These are phyloP conservation scores for Tillandsia fasciculata DNA, from an alignment of 176 grass and related monocot species.

Conservation along the genomic window DNA sequence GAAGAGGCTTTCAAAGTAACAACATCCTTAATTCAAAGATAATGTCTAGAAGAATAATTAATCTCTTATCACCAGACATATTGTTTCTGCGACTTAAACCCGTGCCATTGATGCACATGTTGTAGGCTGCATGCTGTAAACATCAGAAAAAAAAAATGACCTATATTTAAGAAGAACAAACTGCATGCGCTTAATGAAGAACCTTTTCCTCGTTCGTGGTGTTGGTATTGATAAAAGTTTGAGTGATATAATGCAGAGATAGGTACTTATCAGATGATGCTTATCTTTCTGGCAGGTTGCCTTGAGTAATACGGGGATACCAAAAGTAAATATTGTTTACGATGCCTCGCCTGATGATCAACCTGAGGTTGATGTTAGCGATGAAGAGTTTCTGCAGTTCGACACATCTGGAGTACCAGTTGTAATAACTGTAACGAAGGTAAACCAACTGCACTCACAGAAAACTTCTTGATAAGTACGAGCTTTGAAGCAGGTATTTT, in stretches of 20 bases:
- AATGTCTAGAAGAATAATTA: not conserved
- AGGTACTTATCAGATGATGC: too few relatives aligned
- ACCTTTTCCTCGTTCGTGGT: too few relatives aligned
- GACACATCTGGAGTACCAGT: conserved; percentile 83
- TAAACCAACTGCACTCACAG: conserved; percentile 12
- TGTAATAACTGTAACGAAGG: conserved; percentile 85
- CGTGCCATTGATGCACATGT: not conserved
- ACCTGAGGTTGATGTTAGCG: conserved; percentile 75
- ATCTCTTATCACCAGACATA: not conserved
- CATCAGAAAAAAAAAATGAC: too few relatives aligned
- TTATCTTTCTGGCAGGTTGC: conserved; percentile 42
- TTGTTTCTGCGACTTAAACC: not conserved
- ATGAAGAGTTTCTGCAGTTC: conserved; percentile 90
- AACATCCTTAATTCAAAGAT: not conserved
- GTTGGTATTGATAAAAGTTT: too few relatives aligned
- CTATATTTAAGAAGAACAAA: too few relatives aligned
- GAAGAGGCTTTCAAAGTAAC: not conserved
- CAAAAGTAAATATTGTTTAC: conserved; percentile 57
- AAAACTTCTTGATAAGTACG: not conserved
- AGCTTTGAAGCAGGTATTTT: not conserved
- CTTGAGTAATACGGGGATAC: conserved; percentile 85
- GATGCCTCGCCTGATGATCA: conserved; percentile 51
- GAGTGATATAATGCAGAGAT: too few relatives aligned
- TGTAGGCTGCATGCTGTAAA: too few relatives aligned
- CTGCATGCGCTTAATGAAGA: too few relatives aligned